Conservation (phyloP, 441 rosid genomes). For the Brassica hybrid region DNA sequence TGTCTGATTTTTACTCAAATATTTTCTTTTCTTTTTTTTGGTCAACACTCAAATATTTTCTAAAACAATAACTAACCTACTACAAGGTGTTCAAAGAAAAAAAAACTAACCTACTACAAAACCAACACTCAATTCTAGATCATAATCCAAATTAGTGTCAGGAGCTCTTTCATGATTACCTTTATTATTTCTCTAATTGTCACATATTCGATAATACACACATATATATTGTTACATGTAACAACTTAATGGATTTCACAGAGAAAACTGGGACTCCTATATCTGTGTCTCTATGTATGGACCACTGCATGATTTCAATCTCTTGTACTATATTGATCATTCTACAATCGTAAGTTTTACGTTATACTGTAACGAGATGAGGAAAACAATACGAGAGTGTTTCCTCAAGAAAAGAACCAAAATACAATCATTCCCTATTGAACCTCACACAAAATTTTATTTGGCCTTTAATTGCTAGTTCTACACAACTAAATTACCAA, state of each 20-base stretch:
- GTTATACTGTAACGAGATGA: conserved; percentile 27
- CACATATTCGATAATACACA: background rate
- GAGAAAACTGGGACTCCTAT: conserved; percentile 13
- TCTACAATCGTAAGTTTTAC: conserved; percentile 17
- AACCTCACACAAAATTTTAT: conserved; percentile 2
- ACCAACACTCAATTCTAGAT: background rate
- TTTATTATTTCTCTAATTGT: background rate
- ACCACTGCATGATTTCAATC: conserved; percentile 21
- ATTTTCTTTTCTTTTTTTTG: too few species aligned
- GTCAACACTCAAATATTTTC: too few species aligned
- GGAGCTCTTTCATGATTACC: background rate
- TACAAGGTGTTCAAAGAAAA: background rate
- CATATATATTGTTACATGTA: background rate
- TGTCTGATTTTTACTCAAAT: too few species aligned
- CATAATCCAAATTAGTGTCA: background rate
- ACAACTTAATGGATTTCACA: background rate
- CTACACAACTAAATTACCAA: too few species aligned
- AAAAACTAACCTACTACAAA: background rate
- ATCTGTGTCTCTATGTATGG: background rate
- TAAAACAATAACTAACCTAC: background rate
- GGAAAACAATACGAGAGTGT: conserved; percentile 23
- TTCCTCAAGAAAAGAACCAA: conserved; percentile 21
- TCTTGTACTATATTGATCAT: conserved; percentile 17
- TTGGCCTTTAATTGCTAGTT: background rate
- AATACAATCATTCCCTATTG: background rate